phyloP scores from a whole-genome alignment of 2,329 filamentous ascomycete genomes.

The Clonostachys byssicola region DNA sequence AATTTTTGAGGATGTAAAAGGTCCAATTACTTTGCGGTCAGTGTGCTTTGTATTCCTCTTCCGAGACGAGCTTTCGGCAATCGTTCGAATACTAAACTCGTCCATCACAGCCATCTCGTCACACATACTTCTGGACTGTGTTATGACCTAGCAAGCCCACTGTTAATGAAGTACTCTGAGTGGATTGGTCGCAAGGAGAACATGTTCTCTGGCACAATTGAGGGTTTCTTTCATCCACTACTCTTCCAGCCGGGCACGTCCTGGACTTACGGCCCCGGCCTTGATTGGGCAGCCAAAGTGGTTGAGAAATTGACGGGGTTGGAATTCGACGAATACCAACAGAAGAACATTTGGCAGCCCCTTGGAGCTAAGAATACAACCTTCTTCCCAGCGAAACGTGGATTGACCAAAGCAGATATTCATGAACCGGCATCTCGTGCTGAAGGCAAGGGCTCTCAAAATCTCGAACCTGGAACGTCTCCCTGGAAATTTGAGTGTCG shows the following conservation, averaged over 20 bases:
- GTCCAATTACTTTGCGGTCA: too few species aligned
- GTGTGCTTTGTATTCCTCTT: too few species aligned
- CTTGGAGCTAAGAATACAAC: constrained; percentile 18
- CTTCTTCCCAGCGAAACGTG: neutral
- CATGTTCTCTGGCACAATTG: constrained; percentile 23
- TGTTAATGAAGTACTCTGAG: constrained; percentile 31
- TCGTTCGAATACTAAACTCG: too few species aligned
- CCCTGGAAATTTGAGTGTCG: too few species aligned
- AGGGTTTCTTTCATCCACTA: constrained; percentile 19
- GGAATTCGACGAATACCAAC: constrained; percentile 29
- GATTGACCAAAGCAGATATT: neutral
- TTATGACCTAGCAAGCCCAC: constrained; percentile 34
- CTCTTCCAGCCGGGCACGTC: constrained; percentile 37
- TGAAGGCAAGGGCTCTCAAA: neutral
- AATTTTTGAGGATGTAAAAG: too few species aligned
- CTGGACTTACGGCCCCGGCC: constrained; percentile 41
- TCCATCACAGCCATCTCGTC: constrained; percentile 23
- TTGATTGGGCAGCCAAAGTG: constrained; percentile 42
- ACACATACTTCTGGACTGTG: constrained; percentile 43
- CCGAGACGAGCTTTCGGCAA: too few species aligned
- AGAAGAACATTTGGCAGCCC: constrained; percentile 26
- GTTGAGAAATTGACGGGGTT: constrained; percentile 32
- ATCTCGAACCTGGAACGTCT: neutral
- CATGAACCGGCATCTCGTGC: neutral
- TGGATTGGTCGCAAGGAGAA: constrained; percentile 18